phyloP scores from a whole-genome alignment of 805 yeast genomes.

The Cyberlindnera bimundalis region DNA sequence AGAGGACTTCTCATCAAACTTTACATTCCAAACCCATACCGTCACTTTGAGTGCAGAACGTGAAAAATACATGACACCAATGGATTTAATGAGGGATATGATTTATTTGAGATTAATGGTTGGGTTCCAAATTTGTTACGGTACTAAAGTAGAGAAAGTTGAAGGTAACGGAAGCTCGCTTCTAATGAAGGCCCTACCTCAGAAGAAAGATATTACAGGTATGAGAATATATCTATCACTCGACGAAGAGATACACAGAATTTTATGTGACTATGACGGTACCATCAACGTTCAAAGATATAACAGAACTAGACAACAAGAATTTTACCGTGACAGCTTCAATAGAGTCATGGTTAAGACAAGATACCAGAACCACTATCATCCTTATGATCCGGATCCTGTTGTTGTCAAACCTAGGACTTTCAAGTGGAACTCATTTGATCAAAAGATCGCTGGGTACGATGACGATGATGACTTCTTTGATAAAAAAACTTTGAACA shows the following conservation, averaged over 20 bases:
- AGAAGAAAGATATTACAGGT: conserved; percentile 42
- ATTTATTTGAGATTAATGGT: conserved; percentile 73
- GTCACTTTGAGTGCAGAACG: conserved; percentile 61
- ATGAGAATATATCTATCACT: conserved; percentile 70
- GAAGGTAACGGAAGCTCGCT: conserved; percentile 59
- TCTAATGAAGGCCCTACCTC: conserved; percentile 55
- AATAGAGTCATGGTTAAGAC: conserved; percentile 67
- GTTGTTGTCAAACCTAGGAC: conserved; percentile 48
- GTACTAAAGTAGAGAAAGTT: conserved; percentile 58
- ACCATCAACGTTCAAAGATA: conserved; percentile 79
- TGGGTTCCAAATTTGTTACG: conserved; percentile 90
- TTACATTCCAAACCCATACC: conserved; percentile 79
- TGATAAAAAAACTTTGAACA: conserved; percentile 46
- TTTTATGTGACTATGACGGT: conserved; percentile 69
- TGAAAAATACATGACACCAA: conserved; percentile 47
- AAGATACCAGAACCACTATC: conserved; percentile 66
- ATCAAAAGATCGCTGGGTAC: conserved; percentile 88
- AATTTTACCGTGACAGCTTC: conserved; percentile 30
- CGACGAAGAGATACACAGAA: conserved; percentile 82
- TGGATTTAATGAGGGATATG: conserved; percentile 79
- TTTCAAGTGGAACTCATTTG: conserved; percentile 88
- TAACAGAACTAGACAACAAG: conserved; percentile 35
- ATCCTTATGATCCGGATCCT: conserved; percentile 54
- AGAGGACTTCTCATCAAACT: conserved; percentile 65
- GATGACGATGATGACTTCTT: conserved; percentile 69